Percentiles rank a stretch among this genome's conserved stretches.
phyloP scores from a whole-genome alignment of 768 basidiomycete genomes.

The Obba rivulosa region DNA sequence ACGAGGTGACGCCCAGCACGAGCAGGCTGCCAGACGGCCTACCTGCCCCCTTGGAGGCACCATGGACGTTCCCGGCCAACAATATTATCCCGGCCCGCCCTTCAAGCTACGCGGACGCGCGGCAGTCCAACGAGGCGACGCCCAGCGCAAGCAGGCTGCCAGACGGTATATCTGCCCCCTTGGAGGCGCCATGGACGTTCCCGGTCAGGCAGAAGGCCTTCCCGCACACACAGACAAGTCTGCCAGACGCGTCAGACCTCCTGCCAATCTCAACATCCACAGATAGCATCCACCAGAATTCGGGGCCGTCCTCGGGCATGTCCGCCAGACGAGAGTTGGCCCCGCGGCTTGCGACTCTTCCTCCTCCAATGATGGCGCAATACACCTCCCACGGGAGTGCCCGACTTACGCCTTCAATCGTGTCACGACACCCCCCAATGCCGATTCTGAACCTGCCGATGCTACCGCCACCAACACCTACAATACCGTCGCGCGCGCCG shows the following conservation, averaged over 20 bases:
- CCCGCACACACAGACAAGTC: background rate
- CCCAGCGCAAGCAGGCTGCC: background rate
- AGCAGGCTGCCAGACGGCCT: background rate
- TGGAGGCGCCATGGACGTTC: background rate
- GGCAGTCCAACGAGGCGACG: background rate
- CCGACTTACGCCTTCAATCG: conserved; percentile 41
- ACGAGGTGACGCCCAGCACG: background rate
- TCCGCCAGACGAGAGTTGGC: conserved; percentile 10
- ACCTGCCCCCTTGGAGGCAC: background rate
- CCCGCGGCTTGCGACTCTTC: conserved; percentile 23
- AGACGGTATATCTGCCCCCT: background rate
- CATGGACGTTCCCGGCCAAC: background rate
- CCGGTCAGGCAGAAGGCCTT: background rate
- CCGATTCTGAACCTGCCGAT: conserved; percentile 48
- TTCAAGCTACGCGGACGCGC: background rate
- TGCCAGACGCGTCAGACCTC: background rate
- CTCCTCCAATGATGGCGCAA: conserved; percentile 24
- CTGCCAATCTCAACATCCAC: background rate
- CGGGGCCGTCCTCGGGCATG: background rate
- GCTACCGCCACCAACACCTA: conserved; percentile 29
- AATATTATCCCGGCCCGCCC: too few relatives aligned
- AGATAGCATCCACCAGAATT: background rate
- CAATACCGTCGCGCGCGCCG: conserved; percentile 14
- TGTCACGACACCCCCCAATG: conserved; percentile 37
- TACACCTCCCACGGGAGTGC: conserved; percentile 31